phyloP scores from a whole-genome alignment of 768 basidiomycete species.

The Austroboletus eburneus region DNA sequence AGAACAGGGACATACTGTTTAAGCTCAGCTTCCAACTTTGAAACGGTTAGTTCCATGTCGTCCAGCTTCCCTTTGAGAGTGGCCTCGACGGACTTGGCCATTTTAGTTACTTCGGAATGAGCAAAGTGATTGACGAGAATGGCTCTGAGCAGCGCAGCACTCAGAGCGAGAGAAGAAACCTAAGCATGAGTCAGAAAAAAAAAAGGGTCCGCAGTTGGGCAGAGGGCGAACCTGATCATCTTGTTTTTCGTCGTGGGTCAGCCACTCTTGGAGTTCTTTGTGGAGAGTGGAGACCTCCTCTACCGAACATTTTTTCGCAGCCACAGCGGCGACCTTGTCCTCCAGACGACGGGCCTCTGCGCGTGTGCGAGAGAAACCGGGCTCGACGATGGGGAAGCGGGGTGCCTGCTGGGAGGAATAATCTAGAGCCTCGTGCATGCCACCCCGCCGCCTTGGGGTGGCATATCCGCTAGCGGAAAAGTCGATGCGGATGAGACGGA shows the following conservation, averaged over 20 bases:
- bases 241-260: slow-evolving; percentile 53
- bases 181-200: slow-evolving; percentile 25
- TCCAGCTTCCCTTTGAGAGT: slow-evolving; percentile 63
- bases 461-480: slow-evolving; percentile 65
- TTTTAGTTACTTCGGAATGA: slow-evolving; percentile 72
- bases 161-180: slow-evolving; percentile 67
- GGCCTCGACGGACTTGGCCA: slow-evolving; percentile 58
- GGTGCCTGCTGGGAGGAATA: slow-evolving; percentile 38
- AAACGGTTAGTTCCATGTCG: slow-evolving; percentile 52
- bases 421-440: slow-evolving; percentile 45
- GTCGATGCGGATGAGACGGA: slow-evolving; percentile 79
- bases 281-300: slow-evolving; percentile 78
- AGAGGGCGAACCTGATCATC: slow-evolving; percentile 57
- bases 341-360: slow-evolving; percentile 67
- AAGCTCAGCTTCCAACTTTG: slow-evolving; percentile 65
- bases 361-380: slow-evolving; percentile 37
- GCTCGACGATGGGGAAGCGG: slow-evolving; percentile 45
- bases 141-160: slow-evolving; percentile 74
- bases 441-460: slow-evolving; percentile 57
- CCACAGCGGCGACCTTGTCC: slow-evolving; percentile 73
- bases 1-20: slow-evolving; percentile 52
- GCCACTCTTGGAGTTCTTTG: slow-evolving; percentile 76
- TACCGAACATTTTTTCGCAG: slow-evolving; percentile 82
- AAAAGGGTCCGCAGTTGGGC: slow-evolving; percentile 4
- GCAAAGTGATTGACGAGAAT: slow-evolving; percentile 81